phyloP scores from a whole-genome alignment of 139 green algal species.

The Chlamydomonas sp. region DNA sequence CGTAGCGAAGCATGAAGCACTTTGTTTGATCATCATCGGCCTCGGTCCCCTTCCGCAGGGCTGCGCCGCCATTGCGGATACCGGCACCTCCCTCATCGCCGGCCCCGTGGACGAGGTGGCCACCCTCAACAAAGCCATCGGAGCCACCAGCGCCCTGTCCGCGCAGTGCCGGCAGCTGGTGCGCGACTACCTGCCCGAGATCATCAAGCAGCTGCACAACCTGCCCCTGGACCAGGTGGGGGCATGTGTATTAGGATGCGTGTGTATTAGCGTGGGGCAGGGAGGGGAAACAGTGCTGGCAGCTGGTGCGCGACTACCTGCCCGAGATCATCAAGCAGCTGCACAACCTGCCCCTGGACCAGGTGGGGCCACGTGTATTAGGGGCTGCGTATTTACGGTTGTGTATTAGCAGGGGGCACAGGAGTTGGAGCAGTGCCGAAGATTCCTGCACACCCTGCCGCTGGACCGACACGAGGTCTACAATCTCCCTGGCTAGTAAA shows the following conservation, averaged over 20 bases:
- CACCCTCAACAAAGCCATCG: conserved; percentile 82
- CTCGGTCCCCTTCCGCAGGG: conserved; percentile 43
- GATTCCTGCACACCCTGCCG: too few species aligned
- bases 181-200: conserved; percentile 77
- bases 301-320: conserved; percentile 74
- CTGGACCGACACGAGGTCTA: too few species aligned
- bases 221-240: conserved; percentile 71
- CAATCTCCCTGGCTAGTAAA: too few species aligned
- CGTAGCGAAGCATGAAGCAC: not conserved
- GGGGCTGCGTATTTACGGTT: not conserved
- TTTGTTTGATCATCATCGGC: too few species aligned
- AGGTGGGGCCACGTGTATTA: conserved; percentile 48
- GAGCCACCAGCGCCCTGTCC: conserved; percentile 57
- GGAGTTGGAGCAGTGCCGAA: not conserved
- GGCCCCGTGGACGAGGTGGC: conserved; percentile 54
- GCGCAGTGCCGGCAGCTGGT: conserved; percentile 82
- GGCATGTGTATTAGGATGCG: not conserved
- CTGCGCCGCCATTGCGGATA: conserved; percentile 95
- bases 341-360: conserved; percentile 65
- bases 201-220: conserved; percentile 74
- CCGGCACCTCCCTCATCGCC: conserved; percentile 71
- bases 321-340: conserved; percentile 78
- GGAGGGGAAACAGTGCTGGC: not conserved
- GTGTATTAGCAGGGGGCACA: not conserved
- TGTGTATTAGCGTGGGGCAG: not conserved